These are phyloP conservation scores for Baudoinia panamericana DNA, from an alignment of 495 filamentous ascomycete genomes.

Conservation along the genomic window DNA sequence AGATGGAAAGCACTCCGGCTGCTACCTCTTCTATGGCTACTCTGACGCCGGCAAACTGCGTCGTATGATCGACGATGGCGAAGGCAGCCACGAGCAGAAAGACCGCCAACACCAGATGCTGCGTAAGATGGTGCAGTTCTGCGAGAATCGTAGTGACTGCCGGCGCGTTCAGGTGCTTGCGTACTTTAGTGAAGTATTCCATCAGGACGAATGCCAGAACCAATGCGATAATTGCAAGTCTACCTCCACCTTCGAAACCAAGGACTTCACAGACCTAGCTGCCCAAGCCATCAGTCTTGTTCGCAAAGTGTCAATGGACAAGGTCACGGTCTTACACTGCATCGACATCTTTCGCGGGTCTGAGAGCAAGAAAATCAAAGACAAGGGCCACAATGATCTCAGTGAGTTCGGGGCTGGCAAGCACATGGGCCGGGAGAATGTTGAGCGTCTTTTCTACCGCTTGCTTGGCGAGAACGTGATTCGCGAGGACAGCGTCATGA, in stretches of 20 bases:
- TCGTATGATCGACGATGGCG: slow-evolving; percentile 66
- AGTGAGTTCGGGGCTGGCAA: slow-evolving; percentile 43
- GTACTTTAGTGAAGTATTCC: slow-evolving; percentile 83
- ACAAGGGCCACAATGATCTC: slow-evolving; percentile 35
- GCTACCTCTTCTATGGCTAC: slow-evolving; percentile 80
- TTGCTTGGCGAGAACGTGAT: slow-evolving; percentile 51
- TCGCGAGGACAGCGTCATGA: slow-evolving; percentile 44
- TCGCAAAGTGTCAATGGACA: slow-evolving; percentile 28
- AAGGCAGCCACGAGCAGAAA: slow-evolving; percentile 64
- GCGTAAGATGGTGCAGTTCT: slow-evolving; percentile 66
- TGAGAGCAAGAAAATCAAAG: slow-evolving; percentile 37
- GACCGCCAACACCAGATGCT: slow-evolving; percentile 74
- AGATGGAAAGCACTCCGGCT: slow-evolving; percentile 75
- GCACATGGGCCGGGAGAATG: slow-evolving; percentile 43
- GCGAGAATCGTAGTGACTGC: slow-evolving; percentile 77
- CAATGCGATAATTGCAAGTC: slow-evolving; percentile 82
- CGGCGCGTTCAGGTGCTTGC: slow-evolving; percentile 73
- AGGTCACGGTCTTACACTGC: slow-evolving; percentile 42
- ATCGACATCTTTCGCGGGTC: slow-evolving; percentile 49
- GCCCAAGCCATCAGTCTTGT: slow-evolving; percentile 54
- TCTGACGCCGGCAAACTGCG: slow-evolving; percentile 49
- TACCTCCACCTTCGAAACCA: slow-evolving; percentile 47
- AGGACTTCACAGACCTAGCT: slow-evolving; percentile 68
- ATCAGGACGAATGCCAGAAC: slow-evolving; percentile 50
- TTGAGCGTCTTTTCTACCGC: slow-evolving; percentile 52